Evolutionary conservation across 495 filamentous ascomycete species (phyloP).

Genomic region (Neurospora pannonica): DNA sequence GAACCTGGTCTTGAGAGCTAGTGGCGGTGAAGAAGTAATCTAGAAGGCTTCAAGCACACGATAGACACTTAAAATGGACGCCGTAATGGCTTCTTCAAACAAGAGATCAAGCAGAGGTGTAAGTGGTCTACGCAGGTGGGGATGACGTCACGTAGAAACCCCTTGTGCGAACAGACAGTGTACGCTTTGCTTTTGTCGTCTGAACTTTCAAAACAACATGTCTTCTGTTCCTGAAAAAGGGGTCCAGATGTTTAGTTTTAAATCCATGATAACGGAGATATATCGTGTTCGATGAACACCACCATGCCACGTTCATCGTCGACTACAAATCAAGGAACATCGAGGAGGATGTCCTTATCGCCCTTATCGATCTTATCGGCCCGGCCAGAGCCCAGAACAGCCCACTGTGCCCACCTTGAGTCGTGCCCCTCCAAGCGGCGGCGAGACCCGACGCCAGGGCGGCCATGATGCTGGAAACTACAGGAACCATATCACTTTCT

Average conservation of each 20-base stretch:
- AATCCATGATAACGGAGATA: neutral
- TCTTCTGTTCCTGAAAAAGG: neutral
- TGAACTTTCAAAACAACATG: neutral
- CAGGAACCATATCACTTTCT: neutral
- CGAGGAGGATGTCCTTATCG: neutral
- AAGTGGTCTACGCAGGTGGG: neutral
- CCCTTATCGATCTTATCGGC: neutral
- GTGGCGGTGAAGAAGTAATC: neutral
- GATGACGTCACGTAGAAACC: neutral
- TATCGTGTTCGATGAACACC: neutral
- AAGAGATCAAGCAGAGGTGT: neutral
- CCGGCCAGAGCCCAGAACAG: neutral
- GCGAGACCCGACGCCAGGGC: neutral
- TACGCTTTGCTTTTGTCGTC: neutral
- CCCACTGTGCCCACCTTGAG: neutral
- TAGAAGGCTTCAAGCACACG: neutral
- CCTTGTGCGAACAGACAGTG: neutral
- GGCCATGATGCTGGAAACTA: neutral
- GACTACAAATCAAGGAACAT: neutral
- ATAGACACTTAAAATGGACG: neutral
- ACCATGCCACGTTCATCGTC: neutral
- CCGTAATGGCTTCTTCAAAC: neutral
- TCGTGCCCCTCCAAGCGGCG: neutral
- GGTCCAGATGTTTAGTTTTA: neutral
- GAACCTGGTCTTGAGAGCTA: neutral